Evolutionary conservation across 495 filamentous ascomycete species (phyloP).

Genomic region (Astrocystis sublimbata): DNA sequence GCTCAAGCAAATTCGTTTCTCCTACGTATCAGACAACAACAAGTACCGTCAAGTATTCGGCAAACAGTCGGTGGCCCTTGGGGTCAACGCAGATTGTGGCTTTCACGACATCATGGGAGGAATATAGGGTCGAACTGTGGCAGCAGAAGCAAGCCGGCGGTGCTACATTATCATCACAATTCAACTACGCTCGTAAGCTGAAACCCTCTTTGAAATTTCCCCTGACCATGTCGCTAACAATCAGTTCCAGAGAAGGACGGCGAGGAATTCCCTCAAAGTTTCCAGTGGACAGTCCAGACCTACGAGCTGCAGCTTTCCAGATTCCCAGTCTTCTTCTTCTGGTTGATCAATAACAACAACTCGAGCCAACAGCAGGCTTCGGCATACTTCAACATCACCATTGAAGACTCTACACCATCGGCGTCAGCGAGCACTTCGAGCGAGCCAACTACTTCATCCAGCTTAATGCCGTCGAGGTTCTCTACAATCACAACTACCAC

Average conservation of each 20-base stretch:
- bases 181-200: conserved; percentile 6
- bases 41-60: not conserved
- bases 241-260: not conserved
- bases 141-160: not conserved
- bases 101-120: not conserved
- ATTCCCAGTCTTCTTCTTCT: not conserved
- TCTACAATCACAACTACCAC: not conserved
- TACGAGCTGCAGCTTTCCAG: not conserved
- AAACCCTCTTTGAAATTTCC: not conserved
- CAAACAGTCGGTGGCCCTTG: not conserved
- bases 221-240: not conserved
- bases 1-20: conserved; percentile 4
- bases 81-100: not conserved
- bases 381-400: conserved; percentile 1
- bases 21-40: not conserved
- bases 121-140: conserved; percentile 4
- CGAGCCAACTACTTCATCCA: not conserved
- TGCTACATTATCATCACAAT: not conserved
- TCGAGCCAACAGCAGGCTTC: not conserved
- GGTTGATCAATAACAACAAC: not conserved
- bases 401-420: not conserved
- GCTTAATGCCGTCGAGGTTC: not conserved
- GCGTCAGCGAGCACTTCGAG: not conserved
- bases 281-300: conserved; percentile 10
- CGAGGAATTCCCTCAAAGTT: not conserved